Evolutionary conservation across 345 rosid genomes (phyloP), one percentile per base, ranked within the genome.

Genomic region (Eucalyptus caleyi): DNA sequence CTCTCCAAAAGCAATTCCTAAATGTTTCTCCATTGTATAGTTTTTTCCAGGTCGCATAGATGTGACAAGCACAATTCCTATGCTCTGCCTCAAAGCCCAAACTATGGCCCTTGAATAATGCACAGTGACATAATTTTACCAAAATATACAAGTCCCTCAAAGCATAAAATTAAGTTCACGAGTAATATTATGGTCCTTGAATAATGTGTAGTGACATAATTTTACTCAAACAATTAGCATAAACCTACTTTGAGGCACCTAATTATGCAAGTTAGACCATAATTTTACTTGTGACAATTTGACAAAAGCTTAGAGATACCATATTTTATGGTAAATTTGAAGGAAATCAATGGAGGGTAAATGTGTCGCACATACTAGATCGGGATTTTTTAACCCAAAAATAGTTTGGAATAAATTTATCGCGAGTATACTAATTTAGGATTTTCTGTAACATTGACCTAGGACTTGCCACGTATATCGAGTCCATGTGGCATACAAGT

Each of bases 371-470:
- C 1, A 1, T 56, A 56, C 27, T 56, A 56, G 30, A 2, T 56
- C 6, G 1, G 6, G 30, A 26, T 24, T 56, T 56, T 10, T 56
- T 56, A 9, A 56, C 30, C 3, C 13, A 24, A 56, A 56, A 56
- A 56, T 56, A 56, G 30, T 56, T 56, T 56, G 2, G 0, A 3
- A 56, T 24, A 56, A 56, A 56, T 56, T 24, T 24, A 56, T 56
- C 13, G 24, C 0, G 10, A 0, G 0, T 56, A 56, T 10, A 56
- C 6, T 1, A 0, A 0, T 56, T 24, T 56, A 1, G 0, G 13
- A 56, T 56, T 56, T 56, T 56, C 1, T 24, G 0, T 10, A 13
- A 1, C 30, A 24, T 56, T 56, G 3, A 24, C 30, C 30, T 0
- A 10, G 7, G 13, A 56, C 30, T 56, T 56, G 62, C 13, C 30